phyloP scores from a whole-genome alignment of 2,329 filamentous ascomycete genomes.

The Claviceps capensis region DNA sequence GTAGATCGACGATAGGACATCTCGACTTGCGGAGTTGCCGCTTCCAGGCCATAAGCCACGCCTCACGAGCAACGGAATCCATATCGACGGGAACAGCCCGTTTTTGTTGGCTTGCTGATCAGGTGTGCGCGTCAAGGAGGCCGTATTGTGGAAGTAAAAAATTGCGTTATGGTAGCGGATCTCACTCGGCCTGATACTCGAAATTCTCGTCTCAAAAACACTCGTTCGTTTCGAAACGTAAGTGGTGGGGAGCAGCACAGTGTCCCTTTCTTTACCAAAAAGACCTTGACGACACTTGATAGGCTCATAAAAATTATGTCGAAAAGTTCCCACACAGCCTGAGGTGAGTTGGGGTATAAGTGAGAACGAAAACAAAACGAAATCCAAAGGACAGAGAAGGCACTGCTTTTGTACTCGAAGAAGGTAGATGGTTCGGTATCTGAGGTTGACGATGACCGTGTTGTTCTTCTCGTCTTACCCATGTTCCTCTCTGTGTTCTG shows the following conservation, averaged over 20 bases:
- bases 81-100: constrained; percentile 8
- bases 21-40: not conserved
- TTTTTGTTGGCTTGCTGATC: not conserved
- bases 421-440: not conserved
- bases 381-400: not conserved
- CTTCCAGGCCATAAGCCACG: not conserved
- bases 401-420: not conserved
- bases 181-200: not conserved
- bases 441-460: not conserved
- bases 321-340: not conserved
- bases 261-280: not conserved
- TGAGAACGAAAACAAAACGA: not conserved
- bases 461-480: not conserved
- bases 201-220: not conserved
- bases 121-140: not conserved
- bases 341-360: not conserved
- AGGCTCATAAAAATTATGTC: not conserved
- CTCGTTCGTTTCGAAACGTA: not conserved
- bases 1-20: not conserved
- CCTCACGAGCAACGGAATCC: constrained; percentile 22
- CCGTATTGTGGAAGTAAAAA: no score
- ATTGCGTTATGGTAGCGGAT: not conserved
- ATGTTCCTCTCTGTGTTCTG: not conserved
- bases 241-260: not conserved
- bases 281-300: not conserved